Percentiles rank a stretch among this genome's conserved stretches.
Evolutionary conservation across 345 rosid genomes (phyloP).

Genomic region (Salix exigua): DNA sequence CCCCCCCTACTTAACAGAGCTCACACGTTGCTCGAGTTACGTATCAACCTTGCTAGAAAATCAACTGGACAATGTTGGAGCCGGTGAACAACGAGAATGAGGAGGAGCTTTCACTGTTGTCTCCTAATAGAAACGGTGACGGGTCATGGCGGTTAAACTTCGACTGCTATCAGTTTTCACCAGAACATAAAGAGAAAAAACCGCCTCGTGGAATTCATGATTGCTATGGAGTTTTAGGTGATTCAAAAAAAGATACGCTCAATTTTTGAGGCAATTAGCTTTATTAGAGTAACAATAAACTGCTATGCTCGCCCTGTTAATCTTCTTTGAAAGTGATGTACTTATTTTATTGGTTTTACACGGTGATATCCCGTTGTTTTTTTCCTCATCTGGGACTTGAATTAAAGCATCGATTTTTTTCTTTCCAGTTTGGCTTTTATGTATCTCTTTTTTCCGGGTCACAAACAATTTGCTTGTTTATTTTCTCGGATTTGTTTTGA

Average conservation of each 20-base stretch:
- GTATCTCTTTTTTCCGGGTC: neutral
- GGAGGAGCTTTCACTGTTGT: slow-evolving; percentile 60
- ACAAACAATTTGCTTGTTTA: neutral
- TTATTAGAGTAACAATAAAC: neutral
- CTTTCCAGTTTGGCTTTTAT: neutral
- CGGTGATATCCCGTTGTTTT: neutral
- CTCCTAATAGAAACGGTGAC: slow-evolving; percentile 46
- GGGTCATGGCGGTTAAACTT: slow-evolving; percentile 89
- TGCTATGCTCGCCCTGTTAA: neutral
- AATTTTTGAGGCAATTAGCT: neutral
- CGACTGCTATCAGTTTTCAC: slow-evolving; percentile 56
- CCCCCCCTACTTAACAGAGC: neutral
- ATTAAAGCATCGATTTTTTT: neutral
- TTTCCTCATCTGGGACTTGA: neutral
- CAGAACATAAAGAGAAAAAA: slow-evolving; percentile 53
- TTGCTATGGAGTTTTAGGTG: slow-evolving; percentile 80
- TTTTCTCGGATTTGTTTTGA: too few species aligned
- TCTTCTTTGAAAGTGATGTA: neutral
- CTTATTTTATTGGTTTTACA: neutral
- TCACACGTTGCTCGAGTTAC: too few species aligned
- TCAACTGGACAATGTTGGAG: slow-evolving; percentile 3
- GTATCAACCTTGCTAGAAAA: neutral
- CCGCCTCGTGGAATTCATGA: slow-evolving; percentile 52
- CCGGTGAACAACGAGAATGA: slow-evolving; percentile 3
- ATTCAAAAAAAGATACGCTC: neutral